These are phyloP conservation scores for Paecilomyces sp. DNA, from an alignment of 2,329 filamentous ascomycete genomes.

Conservation along the genomic window DNA sequence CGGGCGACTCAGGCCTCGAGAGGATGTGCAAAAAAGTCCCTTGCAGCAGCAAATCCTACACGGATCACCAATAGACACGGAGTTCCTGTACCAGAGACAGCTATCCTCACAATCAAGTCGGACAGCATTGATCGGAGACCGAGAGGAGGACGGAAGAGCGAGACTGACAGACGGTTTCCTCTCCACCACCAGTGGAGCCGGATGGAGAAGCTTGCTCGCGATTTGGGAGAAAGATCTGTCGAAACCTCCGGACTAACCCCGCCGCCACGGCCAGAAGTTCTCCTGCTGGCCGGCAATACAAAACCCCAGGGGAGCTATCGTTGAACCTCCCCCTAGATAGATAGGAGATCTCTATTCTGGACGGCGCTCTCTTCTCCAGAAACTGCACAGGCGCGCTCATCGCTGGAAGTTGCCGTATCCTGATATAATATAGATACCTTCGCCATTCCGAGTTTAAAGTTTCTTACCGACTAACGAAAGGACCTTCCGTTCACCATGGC, in stretches of 20 bases:
- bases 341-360: neutral
- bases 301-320: neutral
- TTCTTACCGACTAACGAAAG: neutral
- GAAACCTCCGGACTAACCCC: neutral
- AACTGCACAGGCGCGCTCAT: neutral
- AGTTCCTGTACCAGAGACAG: too few relatives aligned
- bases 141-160: neutral
- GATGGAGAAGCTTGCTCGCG: neutral
- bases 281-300: neutral
- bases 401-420: neutral
- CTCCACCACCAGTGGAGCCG: neutral
- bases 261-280: neutral
- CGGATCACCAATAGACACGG: neutral
- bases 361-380: neutral
- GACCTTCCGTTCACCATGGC: neutral
- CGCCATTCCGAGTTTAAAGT: slow-evolving; percentile 4
- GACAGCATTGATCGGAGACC: neutral
- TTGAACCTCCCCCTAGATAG: neutral
- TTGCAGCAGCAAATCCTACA: neutral
- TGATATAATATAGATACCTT: neutral
- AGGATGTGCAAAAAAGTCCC: neutral
- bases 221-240: neutral
- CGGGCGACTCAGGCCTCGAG: neutral
- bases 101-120: neutral
- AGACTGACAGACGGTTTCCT: neutral